Percentiles rank a stretch among this genome's conserved stretches.
Conservation (phyloP, 176 grass and related monocot genomes). For the Cenchrus fungigraminus region DNA sequence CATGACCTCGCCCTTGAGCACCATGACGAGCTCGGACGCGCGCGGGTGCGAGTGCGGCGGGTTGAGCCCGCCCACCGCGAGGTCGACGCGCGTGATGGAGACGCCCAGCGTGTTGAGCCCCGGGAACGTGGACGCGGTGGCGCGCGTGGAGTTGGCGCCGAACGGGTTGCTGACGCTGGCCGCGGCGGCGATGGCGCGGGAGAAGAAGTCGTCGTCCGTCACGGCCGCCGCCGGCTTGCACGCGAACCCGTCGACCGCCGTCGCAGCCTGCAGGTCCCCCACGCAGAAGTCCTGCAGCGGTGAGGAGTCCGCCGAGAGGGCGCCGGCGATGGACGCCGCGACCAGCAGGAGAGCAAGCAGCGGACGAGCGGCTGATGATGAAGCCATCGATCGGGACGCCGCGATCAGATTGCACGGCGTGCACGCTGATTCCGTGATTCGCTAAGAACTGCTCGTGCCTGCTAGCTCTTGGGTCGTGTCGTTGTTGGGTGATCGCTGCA, state of each 20-base stretch:
- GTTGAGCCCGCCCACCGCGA: conserved; percentile 59
- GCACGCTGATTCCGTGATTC: no score
- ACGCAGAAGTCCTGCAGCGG: conserved; percentile 69
- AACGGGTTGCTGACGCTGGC: conserved; percentile 57
- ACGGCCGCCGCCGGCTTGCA: conserved; percentile 53
- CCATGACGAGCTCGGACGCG: conserved; percentile 65
- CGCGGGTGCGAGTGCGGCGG: conserved; percentile 76
- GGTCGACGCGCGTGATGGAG: conserved; percentile 65
- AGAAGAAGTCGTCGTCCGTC: conserved; percentile 60
- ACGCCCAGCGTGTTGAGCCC: conserved; percentile 82
- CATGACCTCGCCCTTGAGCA: conserved; percentile 58
- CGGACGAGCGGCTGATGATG: neutral
- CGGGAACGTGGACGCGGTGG: conserved; percentile 44
- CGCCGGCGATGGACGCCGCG: neutral
- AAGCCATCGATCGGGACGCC: conserved; percentile 17
- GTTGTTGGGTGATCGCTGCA: neutral
- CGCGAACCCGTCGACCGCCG: conserved; percentile 42
- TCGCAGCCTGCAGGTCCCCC: conserved; percentile 34
- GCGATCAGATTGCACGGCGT: neutral
- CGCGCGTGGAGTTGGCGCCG: conserved; percentile 60
- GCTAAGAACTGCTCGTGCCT: no score
- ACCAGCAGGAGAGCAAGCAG: conserved; percentile 14
- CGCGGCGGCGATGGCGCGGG: conserved; percentile 26
- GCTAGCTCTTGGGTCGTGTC: neutral
- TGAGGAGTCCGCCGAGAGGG: conserved; percentile 36